These are phyloP conservation scores for Pichia sp. DNA, from an alignment of 1,139 yeast genomes.

Conservation along the genomic window DNA sequence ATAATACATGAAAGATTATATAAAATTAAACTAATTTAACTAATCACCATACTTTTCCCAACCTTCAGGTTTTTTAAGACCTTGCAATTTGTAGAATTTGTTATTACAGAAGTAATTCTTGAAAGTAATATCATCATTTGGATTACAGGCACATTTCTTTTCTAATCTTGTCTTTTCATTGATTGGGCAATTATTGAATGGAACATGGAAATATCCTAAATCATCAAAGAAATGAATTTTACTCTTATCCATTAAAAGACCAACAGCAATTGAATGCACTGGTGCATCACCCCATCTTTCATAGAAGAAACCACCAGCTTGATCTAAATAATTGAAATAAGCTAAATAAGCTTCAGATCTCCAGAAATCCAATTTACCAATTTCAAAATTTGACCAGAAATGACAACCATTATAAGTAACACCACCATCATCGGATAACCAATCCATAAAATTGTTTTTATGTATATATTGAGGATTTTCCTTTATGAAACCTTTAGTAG, in stretches of 20 bases:
- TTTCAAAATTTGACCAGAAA: conserved; percentile 85
- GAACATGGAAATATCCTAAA: conserved; percentile 76
- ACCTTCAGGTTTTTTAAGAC: conserved; percentile 61
- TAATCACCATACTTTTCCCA: conserved; percentile 53
- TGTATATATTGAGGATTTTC: conserved; percentile 61
- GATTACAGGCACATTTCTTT: conserved; percentile 67
- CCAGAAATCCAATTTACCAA: conserved; percentile 71
- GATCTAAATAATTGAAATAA: conserved; percentile 66
- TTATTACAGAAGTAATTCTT: conserved; percentile 79
- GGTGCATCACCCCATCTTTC: conserved; percentile 97
- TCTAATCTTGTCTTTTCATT: conserved; percentile 46
- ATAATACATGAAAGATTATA: neutral
- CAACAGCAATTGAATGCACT: conserved; percentile 81
- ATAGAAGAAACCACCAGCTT: conserved; percentile 81
- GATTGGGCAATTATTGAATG: conserved; percentile 71
- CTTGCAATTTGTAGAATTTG: conserved; percentile 58
- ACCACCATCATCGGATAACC: conserved; percentile 66
- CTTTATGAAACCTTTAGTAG: conserved; percentile 60
- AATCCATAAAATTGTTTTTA: conserved; percentile 62
- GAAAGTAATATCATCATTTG: conserved; percentile 77
- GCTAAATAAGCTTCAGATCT: conserved; percentile 60
- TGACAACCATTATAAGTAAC: conserved; percentile 70
- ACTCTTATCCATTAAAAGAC: conserved; percentile 60
- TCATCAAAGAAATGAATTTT: conserved; percentile 76
- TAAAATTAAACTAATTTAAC: neutral